Base-by-base conservation (phyloP, 1,139 yeast species). In the Magnusiomyces suaveolens region DNA sequence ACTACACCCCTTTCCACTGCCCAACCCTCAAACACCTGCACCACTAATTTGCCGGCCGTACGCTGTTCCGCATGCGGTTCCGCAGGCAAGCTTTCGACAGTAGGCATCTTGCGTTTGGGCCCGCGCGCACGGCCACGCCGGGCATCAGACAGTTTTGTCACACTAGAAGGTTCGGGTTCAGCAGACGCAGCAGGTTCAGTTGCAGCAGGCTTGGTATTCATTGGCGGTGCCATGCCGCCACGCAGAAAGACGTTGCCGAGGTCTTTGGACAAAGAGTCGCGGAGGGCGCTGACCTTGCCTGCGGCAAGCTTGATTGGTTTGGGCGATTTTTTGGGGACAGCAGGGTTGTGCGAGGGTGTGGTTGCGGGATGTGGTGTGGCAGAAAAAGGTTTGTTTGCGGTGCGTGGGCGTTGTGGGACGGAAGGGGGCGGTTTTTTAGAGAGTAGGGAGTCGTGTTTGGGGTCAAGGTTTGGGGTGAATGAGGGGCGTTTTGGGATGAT, bases 31-130 rank as follows among this genome's bases (percentile, higher is more conserved):
- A 38, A 38, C n/a, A n/a, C 43, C n/a, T 38, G 43, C 8, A 38
- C 43, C 8, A 38, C 43, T 14, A 38, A 38, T n/a, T n/a, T n/a
- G n/a, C n/a, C n/a, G n/a, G 36, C 36, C 36, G 6, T 38, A 18
- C 43, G 8, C n/a, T 38, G 10, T 38, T 38, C 6, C 6, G 20
- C 8, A 18, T 4, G 16, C n/a, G 8, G 43, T 10, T 18, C 12
- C 36, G 6, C 12, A 12, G 6, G 6, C 12, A 16, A 16, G 32
- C 33, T 46, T 39, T 29, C 18, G 21, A 24, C 29, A 72, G 78
- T 78, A 0, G 96, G 96, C 52, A 87, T 72, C 60, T 83, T 80
- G 57, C 94, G 80, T 0, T 92, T 90, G 26, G 96, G 96, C 0
- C 95, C 96, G 60, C 73, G 81, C 0, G 83, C 83, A 60, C 95